These are phyloP conservation scores for Fraxinus americana DNA, from an alignment of 257 asterid genomes.

Conservation along the genomic window DNA sequence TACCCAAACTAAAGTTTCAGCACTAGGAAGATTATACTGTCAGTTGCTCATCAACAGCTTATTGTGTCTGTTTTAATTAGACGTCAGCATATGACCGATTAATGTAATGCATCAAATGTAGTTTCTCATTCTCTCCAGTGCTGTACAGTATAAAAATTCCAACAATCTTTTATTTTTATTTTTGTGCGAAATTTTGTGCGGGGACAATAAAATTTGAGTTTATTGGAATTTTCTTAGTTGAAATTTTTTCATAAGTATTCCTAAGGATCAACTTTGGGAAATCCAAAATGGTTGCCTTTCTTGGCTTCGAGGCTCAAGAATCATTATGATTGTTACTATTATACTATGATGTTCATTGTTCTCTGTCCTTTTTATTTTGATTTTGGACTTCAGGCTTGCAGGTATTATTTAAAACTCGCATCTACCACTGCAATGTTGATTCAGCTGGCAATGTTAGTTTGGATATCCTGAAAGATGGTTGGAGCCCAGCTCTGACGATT, in stretches of 20 bases:
- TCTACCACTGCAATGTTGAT: constrained; percentile 89
- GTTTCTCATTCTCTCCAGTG: not conserved
- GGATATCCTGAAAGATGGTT: constrained; percentile 85
- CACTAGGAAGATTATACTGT: not conserved
- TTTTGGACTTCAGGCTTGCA: constrained; percentile 60
- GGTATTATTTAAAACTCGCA: constrained; percentile 89
- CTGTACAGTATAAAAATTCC: not conserved
- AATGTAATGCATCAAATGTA: not conserved
- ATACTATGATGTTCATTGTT: not conserved
- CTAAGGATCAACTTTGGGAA: not conserved
- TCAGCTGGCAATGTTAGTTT: constrained; percentile 71
- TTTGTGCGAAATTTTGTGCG: not conserved
- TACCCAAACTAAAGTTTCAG: not conserved
- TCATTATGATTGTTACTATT: not conserved
- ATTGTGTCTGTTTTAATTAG: not conserved
- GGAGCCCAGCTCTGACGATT: constrained; percentile 97
- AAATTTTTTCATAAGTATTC: not conserved
- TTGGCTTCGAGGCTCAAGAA: not conserved
- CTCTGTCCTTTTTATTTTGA: constrained; percentile 27
- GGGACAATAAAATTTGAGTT: not conserved
- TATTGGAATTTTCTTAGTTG: not conserved
- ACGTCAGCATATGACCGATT: not conserved
- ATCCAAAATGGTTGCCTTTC: not conserved
- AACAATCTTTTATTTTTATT: not conserved
- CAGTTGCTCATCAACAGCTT: not conserved